Conservation (phyloP, 192 early-diverging fungal species). For the Coemansia sp. region DNA sequence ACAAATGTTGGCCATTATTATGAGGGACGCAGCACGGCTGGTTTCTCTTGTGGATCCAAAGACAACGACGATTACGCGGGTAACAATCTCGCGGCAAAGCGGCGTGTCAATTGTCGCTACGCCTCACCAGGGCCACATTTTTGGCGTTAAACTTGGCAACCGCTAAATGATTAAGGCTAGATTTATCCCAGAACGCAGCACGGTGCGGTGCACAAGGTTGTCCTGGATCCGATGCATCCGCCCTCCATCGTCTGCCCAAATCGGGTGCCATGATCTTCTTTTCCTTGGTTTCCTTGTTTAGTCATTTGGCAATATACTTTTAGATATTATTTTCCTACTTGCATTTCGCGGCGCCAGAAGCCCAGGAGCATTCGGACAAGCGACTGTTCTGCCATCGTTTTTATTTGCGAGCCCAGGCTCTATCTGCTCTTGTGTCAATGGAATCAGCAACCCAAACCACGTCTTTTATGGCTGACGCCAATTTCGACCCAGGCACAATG, state of each 20-base stretch:
- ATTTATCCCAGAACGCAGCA: too few relatives aligned
- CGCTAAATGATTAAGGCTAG: too few relatives aligned
- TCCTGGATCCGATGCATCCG: constrained; percentile 5
- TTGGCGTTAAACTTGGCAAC: constrained; percentile 28
- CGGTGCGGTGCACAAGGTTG: background rate
- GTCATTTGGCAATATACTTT: too few relatives aligned
- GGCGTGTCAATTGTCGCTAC: constrained; percentile 33
- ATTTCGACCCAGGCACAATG: background rate
- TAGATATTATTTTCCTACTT: too few relatives aligned
- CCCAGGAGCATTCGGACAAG: too few relatives aligned
- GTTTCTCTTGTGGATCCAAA: constrained; percentile 25
- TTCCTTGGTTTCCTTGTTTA: too few relatives aligned
- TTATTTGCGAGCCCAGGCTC: too few relatives aligned
- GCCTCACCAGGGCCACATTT: constrained; percentile 28
- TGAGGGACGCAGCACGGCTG: constrained; percentile 41
- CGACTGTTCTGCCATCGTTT: too few relatives aligned
- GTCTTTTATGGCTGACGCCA: background rate
- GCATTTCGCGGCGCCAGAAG: too few relatives aligned
- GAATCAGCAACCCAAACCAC: background rate
- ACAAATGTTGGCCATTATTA: constrained; percentile 23
- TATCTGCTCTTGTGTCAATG: too few relatives aligned
- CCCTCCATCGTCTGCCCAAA: too few relatives aligned
- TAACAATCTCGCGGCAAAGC: constrained; percentile 28
- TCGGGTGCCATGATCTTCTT: too few relatives aligned
- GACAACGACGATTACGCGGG: constrained; percentile 23